Evolutionary conservation across 208 protist species (phyloP).

Genomic region (Leishmania guyanensis): DNA sequence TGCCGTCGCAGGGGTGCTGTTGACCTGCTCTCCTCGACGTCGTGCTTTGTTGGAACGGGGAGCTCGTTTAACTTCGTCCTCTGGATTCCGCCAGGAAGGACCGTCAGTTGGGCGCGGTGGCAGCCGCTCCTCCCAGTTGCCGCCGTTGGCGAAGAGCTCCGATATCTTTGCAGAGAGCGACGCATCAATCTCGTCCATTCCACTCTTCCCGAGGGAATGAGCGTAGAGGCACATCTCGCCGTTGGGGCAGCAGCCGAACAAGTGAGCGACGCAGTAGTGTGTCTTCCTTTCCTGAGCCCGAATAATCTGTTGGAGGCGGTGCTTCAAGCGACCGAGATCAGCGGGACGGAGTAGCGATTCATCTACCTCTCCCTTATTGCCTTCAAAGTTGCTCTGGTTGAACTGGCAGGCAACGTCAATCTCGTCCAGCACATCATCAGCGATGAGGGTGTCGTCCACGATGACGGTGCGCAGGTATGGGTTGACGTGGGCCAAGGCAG

Average conservation of each 20-base stretch:
- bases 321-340: conserved; percentile 64
- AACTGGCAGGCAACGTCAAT: conserved; percentile 91
- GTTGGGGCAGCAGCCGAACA: conserved; percentile 80
- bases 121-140: conserved; percentile 74
- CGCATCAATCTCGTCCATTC: conserved; percentile 31
- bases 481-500: conserved; percentile 81
- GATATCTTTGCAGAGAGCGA: conserved; percentile 71
- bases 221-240: conserved; percentile 80
- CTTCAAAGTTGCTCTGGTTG: conserved; percentile 90
- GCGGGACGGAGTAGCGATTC: conserved; percentile 42
- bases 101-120: conserved; percentile 67
- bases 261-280: conserved; percentile 75
- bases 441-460: conserved; percentile 86
- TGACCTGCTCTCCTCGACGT: conserved; percentile 7
- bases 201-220: conserved; percentile 57
- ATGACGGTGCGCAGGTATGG: conserved; percentile 87
- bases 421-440: conserved; percentile 85
- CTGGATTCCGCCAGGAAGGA: conserved; percentile 74
- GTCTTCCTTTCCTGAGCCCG: conserved; percentile 49
- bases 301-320: conserved; percentile 70
- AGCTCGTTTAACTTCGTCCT: conserved; percentile 46
- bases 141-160: conserved; percentile 66
- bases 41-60: conserved; percentile 44
- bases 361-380: conserved; percentile 53
- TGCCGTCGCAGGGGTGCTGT: neutral